Base-by-base conservation (phyloP, 2,329 filamentous ascomycete species). In the Penicillium nordicum region DNA sequence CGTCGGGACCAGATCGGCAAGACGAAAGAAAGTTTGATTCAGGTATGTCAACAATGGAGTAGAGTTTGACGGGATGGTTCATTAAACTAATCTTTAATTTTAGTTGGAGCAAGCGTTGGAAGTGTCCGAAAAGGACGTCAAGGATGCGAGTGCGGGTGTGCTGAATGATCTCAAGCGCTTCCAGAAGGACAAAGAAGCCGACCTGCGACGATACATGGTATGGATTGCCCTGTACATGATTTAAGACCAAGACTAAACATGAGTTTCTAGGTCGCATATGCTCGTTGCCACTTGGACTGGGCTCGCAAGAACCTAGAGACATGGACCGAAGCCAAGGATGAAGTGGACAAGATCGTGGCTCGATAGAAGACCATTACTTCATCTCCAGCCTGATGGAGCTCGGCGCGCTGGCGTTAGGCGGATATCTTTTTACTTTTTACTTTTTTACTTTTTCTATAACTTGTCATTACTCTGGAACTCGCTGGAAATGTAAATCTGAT, bases 181-280 rank as follows among this genome's bases (percentile, higher is more conserved):
- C 76, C 95, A 99, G 75, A 81, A 81, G 57, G 92, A 97, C 76
- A 99, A 99, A 75, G 95, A 99, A 76, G 91, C 93, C 49, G 94
- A 99, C 72, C 74, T 99, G 68, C 88, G 87, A 69, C 85, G 90
- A 61, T 97, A 97, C 73, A 99, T 99, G 94, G 94, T 97, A 64
- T 56, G 53, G 32, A 59, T 23, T 38, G n/a, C n/a, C 32, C 40
- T 34, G 32, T n/a, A 42, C 47, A 49, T 30, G 0, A 16, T 9
- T 46, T 40, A n/a, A 7, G 5, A 32, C 25, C 23, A 30, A 40
- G 48, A 37, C 27, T 60, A 53, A 63, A 60, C 5, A 40, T 60
- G 51, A 53, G 12, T 49, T 45, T 43, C 29, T 66, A 96, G 92
- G 84, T 96, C 67, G 90, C 90, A 32, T 97, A 96, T 74, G 92